A percentile compares a stretch with the other conserved stretches of the same genome.
phyloP scores from a whole-genome alignment of 768 basidiomycete genomes.

The Leccinum truebloodii region DNA sequence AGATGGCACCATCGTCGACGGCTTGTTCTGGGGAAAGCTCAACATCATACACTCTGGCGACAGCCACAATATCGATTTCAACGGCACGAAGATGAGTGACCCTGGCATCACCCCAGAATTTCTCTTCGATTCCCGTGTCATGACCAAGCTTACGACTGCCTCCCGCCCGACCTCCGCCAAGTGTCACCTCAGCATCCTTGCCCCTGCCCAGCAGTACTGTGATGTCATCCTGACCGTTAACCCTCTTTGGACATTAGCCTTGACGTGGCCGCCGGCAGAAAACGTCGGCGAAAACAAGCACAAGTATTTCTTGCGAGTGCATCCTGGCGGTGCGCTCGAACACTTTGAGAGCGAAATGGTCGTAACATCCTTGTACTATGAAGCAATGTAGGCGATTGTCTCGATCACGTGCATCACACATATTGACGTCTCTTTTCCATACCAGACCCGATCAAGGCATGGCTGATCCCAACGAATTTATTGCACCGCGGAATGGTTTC shows the following conservation, averaged over 20 bases:
- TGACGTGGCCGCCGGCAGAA: slow-evolving; percentile 81
- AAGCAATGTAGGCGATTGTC: slow-evolving; percentile 64
- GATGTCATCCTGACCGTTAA: slow-evolving; percentile 76
- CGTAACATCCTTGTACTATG: slow-evolving; percentile 80
- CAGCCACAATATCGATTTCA: slow-evolving; percentile 80
- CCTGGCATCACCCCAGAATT: slow-evolving; percentile 67
- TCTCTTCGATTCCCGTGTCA: slow-evolving; percentile 73
- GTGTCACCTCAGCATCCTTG: slow-evolving; percentile 73
- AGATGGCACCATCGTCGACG: slow-evolving; percentile 83
- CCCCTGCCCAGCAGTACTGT: slow-evolving; percentile 75
- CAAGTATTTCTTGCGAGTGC: slow-evolving; percentile 81
- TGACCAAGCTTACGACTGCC: slow-evolving; percentile 74
- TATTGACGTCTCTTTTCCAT: slow-evolving; percentile 8
- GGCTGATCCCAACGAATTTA: slow-evolving; percentile 77
- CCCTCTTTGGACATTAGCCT: slow-evolving; percentile 69
- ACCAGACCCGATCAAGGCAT: slow-evolving; percentile 72
- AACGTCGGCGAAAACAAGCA: slow-evolving; percentile 64
- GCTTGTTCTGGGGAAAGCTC: slow-evolving; percentile 86
- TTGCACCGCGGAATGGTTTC: slow-evolving; percentile 80
- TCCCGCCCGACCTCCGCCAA: slow-evolving; percentile 74
- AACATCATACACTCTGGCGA: slow-evolving; percentile 79
- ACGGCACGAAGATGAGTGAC: slow-evolving; percentile 68
- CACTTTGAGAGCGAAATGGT: slow-evolving; percentile 85
- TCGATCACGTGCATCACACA: background rate
- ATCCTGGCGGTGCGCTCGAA: slow-evolving; percentile 84